phyloP scores from a whole-genome alignment of 257 asterid species.

The Fraxinus excelsior region DNA sequence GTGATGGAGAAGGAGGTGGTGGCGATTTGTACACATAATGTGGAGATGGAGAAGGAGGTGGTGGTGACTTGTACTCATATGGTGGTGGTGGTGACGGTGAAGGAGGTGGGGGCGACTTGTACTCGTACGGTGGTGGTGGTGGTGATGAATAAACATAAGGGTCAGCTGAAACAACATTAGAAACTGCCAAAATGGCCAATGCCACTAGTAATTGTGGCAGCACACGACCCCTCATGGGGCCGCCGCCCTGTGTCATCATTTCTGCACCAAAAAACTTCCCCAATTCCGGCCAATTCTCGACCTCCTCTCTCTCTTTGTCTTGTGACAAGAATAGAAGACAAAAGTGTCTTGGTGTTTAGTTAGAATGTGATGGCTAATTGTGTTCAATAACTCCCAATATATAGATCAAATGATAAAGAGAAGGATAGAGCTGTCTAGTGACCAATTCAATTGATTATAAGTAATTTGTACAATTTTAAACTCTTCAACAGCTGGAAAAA shows the following conservation, averaged over 20 bases:
- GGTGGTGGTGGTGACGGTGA: slow-evolving; percentile 15
- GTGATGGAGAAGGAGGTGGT: neutral
- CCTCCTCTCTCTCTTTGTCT: neutral
- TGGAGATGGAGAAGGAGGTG: neutral
- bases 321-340: neutral
- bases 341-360: neutral
- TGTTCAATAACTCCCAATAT: slow-evolving; percentile 6
- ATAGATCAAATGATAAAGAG: slow-evolving; percentile 3
- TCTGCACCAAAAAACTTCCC: neutral
- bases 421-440: slow-evolving; percentile 19
- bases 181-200: slow-evolving; percentile 21
- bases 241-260: slow-evolving; percentile 17
- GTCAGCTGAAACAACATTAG: slow-evolving; percentile 21
- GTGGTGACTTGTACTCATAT: neutral
- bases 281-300: slow-evolving; percentile 10
- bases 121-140: slow-evolving; percentile 21
- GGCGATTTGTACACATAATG: neutral
- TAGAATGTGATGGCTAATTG: slow-evolving; percentile 14
- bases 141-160: slow-evolving; percentile 26
- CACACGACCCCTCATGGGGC: slow-evolving; percentile 18
- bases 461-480: neutral
- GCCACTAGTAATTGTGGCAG: slow-evolving; percentile 23
- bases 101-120: slow-evolving; percentile 27
- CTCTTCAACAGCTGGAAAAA: slow-evolving; percentile 42
- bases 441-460: slow-evolving; percentile 17